Base-by-base conservation (phyloP, 805 yeast species). In the Barnettozyma populi region DNA sequence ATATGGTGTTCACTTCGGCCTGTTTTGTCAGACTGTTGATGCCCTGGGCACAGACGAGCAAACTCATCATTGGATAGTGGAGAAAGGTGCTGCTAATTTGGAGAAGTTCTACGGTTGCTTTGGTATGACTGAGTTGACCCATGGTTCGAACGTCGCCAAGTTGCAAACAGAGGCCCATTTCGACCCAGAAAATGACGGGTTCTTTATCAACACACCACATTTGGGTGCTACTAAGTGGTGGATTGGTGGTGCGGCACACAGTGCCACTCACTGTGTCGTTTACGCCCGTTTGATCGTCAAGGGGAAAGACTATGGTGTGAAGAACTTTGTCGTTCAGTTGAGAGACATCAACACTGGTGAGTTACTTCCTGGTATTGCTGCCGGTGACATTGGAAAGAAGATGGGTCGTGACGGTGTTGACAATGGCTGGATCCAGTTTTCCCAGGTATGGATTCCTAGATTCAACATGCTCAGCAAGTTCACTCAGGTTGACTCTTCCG, bases 211-310 rank as follows among this genome's bases (percentile, higher is more conserved):
- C 63, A 90, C 97, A 14, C 97, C 97, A 2, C 86, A 90, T 62
- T 66, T 86, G 48, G 90, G 94, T 36, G 97, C 97, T 36, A 90
- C 96, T 25, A 90, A 90, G 67, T 90, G 97, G 97, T 90, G 97
- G 97, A 90, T 90, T 58, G 97, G 97, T 39, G 97, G 97, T 60
- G 97, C 97, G 37, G 97, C 97, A 9, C 95, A 88, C 67, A 83
- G 95, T 20, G 89, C 97, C 8, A 88, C 90, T 29, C 97, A 90
- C 69, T 73, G 87, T 23, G 80, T 84, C 18, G 85, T 80, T 27
- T 90, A 83, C 65, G 97, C 97, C 9, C 75, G 97, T 52, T 74
- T 90, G 52, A 78, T 86, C 47, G 88, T 86, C 24, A 72, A 82
- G 38, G 92, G 87, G 27, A 79, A 84, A 67, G 97, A 90, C 66